Base-by-base conservation (phyloP, 768 basidiomycete genomes). In the Lyophyllum shimeji region DNA sequence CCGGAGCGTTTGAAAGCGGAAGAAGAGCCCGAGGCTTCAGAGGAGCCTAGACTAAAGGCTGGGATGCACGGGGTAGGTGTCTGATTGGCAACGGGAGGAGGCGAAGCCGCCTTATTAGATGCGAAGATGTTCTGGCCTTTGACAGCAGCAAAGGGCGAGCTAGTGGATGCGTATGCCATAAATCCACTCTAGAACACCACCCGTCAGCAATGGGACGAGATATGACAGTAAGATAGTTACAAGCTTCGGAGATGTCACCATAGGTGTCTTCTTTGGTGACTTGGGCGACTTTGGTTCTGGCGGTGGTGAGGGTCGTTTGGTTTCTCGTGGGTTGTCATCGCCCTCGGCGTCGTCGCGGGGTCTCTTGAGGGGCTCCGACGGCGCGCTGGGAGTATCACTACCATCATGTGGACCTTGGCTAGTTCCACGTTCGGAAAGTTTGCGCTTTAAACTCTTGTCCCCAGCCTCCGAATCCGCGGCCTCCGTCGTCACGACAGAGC, bases 101-200 rank as follows among this genome's bases (percentile, higher is more conserved):
- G 57, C 18, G 72, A 57, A 34, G 79, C 63, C 34, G 34, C 34
- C 63, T 75, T 76, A 50, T 67, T 66, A 11, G 77, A 70, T 17
- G 72, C 66, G 62, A 83, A 82, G 21, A 78, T 60, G 64, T 81
- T 88, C 57, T 85, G 81, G 46, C 88, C 90, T 61, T 86, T 89
- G 64, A 89, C 83, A 46, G 81, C 70, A 13, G 87, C 84, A 63
- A 92, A 92, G 4, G 90, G 89, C 1, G 90, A 91, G 53, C 76
- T 79, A 11, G 82, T 74, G 2, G 88, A 86, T 12, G 90, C 89
- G 63, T 90, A 93, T 1, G 89, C 86, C 81, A 86, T 85, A 69
- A 93, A 93, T 23, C 90, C 90, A 51, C 81, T 74, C 87, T 88
- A 45, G 54, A 56, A 40, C 27, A 7, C 60, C 48, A 17, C 3